phyloP scores from a whole-genome alignment of 148 eudicot species.

The Limonium bicolor region DNA sequence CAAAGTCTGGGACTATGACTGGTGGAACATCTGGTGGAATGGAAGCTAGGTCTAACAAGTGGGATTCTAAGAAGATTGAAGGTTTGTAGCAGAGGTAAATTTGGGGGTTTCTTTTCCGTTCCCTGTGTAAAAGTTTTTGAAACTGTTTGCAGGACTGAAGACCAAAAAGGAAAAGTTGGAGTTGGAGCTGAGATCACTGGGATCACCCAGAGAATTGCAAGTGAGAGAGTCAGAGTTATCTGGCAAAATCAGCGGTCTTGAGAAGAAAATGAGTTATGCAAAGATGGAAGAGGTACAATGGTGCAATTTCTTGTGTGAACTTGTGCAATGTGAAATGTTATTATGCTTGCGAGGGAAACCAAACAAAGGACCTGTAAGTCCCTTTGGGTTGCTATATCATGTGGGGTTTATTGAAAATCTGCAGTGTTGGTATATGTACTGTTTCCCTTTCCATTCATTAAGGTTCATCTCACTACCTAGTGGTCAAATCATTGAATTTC shows the following conservation, averaged over 20 bases:
- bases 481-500: too few relatives aligned
- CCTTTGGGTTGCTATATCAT: too few relatives aligned
- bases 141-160: conserved; percentile 43
- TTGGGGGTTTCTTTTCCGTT: conserved; percentile 4
- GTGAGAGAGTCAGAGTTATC: conserved; percentile 84
- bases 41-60: conserved; percentile 97
- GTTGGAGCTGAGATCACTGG: conserved; percentile 64
- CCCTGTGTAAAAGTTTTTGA: conserved; percentile 8
- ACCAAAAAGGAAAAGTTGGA: conserved; percentile 65
- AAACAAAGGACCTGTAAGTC: too few relatives aligned
- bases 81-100: conserved; percentile 26
- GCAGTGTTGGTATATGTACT: too few relatives aligned
- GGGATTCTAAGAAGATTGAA: conserved; percentile 93
- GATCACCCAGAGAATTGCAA: conserved; percentile 91
- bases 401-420: too few relatives aligned
- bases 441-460: too few relatives aligned
- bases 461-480: too few relatives aligned
- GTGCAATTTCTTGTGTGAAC: neutral
- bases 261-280: conserved; percentile 92
- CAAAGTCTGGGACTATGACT: conserved; percentile 98
- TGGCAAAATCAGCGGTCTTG: conserved; percentile 90
- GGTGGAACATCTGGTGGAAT: conserved; percentile 99
- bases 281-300: conserved; percentile 73
- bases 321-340: too few relatives aligned
- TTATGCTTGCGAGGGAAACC: too few relatives aligned